Conservation (phyloP, 768 basidiomycete genomes). For the Leucosporidium yakuticum region DNA sequence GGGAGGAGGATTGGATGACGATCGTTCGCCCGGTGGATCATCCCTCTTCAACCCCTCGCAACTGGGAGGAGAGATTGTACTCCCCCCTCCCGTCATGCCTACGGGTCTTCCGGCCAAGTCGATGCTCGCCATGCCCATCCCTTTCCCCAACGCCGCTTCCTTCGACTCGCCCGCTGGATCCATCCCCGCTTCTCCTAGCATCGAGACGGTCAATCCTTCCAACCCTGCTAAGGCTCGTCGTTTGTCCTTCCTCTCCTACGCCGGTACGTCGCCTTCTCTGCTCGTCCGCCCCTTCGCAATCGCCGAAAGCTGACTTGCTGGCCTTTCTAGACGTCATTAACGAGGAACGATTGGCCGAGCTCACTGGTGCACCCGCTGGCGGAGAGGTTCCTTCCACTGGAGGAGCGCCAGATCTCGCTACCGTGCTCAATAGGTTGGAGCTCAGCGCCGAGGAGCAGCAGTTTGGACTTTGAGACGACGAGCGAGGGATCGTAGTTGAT, state of each 20-base stretch:
- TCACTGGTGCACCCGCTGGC: slow-evolving; percentile 18
- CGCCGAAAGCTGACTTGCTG: slow-evolving; percentile 16
- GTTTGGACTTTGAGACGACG: too few species aligned
- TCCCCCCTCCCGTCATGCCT: slow-evolving; percentile 11
- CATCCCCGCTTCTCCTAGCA: too few species aligned
- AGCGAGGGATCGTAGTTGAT: too few species aligned
- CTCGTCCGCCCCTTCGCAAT: not conserved
- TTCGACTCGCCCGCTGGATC: not conserved
- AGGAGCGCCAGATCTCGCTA: not conserved
- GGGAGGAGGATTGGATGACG: not conserved
- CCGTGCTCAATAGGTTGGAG: not conserved
- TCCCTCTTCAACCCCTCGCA: not conserved
- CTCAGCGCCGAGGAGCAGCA: too few species aligned
- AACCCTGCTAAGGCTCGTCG: too few species aligned
- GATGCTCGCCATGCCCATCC: not conserved
- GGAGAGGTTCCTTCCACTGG: not conserved
- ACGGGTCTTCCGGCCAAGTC: not conserved
- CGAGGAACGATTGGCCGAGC: slow-evolving; percentile 33
- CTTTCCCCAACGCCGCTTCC: slow-evolving; percentile 11
- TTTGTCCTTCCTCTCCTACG: not conserved
- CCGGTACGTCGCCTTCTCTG: not conserved
- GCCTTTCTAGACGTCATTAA: slow-evolving; percentile 29
- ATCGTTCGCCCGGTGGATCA: not conserved
- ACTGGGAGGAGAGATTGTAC: too few species aligned
- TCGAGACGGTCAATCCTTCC: too few species aligned